Evolutionary conservation across 129 eudicot species (phyloP).

Genomic region (Heracleum sosnowskyi): DNA sequence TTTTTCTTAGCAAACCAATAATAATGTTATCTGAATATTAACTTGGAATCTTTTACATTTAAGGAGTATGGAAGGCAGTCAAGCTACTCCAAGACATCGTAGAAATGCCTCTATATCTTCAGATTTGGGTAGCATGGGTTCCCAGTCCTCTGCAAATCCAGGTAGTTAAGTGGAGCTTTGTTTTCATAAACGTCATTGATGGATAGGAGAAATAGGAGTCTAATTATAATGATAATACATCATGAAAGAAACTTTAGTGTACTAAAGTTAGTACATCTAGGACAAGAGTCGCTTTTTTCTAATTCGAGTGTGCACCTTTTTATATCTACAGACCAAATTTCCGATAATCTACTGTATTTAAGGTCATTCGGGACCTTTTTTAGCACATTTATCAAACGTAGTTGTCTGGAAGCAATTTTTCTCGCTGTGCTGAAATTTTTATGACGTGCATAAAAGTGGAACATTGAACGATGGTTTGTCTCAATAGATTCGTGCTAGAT

Average conservation of each 20-base stretch:
- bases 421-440: not conserved
- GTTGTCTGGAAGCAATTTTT: not conserved
- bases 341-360: not conserved
- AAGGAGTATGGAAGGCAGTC: slow-evolving; percentile 43
- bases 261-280: not conserved
- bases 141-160: slow-evolving; percentile 35
- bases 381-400: not conserved
- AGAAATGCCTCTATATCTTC: slow-evolving; percentile 53
- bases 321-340: not conserved
- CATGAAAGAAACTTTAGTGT: not conserved
- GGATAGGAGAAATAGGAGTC: not conserved
- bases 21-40: not conserved
- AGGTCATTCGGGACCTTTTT: not conserved
- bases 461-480: not conserved
- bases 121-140: slow-evolving; percentile 44
- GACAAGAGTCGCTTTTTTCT: not conserved
- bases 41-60: slow-evolving; percentile 5
- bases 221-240: not conserved
- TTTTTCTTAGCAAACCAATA: not conserved
- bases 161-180: slow-evolving; percentile 26
- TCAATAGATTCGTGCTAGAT: not conserved
- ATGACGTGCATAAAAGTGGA: not conserved
- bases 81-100: slow-evolving; percentile 43
- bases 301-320: not conserved
- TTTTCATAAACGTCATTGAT: not conserved